Evolutionary conservation across 2,329 filamentous ascomycete species (phyloP).

Genomic region (Blastomyces gilchristii): DNA sequence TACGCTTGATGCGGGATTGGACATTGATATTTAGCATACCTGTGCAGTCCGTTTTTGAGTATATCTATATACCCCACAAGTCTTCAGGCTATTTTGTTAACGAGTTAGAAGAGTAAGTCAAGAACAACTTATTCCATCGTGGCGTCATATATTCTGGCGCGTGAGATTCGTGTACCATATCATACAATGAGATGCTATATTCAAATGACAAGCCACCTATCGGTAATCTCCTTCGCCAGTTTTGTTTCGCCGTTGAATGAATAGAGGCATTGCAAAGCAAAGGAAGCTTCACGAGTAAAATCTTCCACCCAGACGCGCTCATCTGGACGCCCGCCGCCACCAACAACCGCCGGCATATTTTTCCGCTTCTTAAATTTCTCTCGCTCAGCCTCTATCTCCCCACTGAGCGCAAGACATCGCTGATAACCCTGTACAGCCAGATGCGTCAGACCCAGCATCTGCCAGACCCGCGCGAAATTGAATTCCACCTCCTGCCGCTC

Average conservation of each 20-base stretch:
- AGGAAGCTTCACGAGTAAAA: slow-evolving; percentile 60
- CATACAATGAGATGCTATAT: slow-evolving; percentile 9
- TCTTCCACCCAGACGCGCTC: slow-evolving; percentile 39
- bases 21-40: not conserved
- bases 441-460: slow-evolving; percentile 61
- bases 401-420: slow-evolving; percentile 43
- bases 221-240: slow-evolving; percentile 51
- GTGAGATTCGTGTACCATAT: not conserved
- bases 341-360: slow-evolving; percentile 36
- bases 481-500: slow-evolving; percentile 67
- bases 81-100: not conserved
- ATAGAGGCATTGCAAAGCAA: slow-evolving; percentile 60
- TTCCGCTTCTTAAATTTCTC: slow-evolving; percentile 15
- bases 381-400: slow-evolving; percentile 33
- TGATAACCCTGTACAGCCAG: slow-evolving; percentile 65
- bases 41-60: not conserved
- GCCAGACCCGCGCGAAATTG: slow-evolving; percentile 67
- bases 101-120: not conserved
- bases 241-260: slow-evolving; percentile 52
- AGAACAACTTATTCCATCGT: not conserved
- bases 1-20: not conserved
- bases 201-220: slow-evolving; percentile 47
- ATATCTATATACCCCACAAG: not conserved
- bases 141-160: not conserved
- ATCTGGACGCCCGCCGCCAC: slow-evolving; percentile 18